Conservation (phyloP, 2,329 filamentous ascomycete species). For the Cladophialophora psammophila region DNA sequence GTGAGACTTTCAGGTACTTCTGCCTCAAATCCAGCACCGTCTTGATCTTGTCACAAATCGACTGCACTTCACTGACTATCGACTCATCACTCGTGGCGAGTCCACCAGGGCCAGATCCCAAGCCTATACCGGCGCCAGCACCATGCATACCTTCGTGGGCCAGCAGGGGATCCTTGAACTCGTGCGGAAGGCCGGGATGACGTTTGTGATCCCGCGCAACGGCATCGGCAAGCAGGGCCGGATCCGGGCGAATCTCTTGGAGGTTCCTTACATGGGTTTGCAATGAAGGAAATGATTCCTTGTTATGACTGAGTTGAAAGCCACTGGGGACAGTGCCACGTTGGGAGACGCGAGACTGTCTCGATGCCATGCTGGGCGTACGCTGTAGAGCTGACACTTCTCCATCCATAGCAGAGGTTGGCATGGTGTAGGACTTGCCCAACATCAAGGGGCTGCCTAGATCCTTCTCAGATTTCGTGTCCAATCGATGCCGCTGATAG, state of each 20-base stretch:
- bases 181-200: slow-evolving; percentile 62
- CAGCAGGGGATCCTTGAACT: slow-evolving; percentile 61
- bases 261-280: slow-evolving; percentile 33
- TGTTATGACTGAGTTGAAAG: slow-evolving; percentile 25
- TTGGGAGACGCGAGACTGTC: slow-evolving; percentile 37
- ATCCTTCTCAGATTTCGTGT: slow-evolving; percentile 48
- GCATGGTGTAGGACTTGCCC: slow-evolving; percentile 44
- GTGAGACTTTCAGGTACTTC: slow-evolving; percentile 85
- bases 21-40: slow-evolving; percentile 85
- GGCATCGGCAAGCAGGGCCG: slow-evolving; percentile 55
- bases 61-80: slow-evolving; percentile 81
- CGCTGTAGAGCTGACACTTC: slow-evolving; percentile 36
- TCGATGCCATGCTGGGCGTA: slow-evolving; percentile 40
- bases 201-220: slow-evolving; percentile 57
- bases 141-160: slow-evolving; percentile 64
- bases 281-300: slow-evolving; percentile 35
- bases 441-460: slow-evolving; percentile 43
- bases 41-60: slow-evolving; percentile 90
- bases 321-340: slow-evolving; percentile 28
- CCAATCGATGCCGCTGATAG: slow-evolving; percentile 85
- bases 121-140: slow-evolving; percentile 64
- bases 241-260: slow-evolving; percentile 25
- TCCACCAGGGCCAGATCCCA: slow-evolving; percentile 68
- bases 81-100: slow-evolving; percentile 76
- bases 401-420: slow-evolving; percentile 30